phyloP scores from a whole-genome alignment of 164 flowering plant genomes.

The Santalum album region DNA sequence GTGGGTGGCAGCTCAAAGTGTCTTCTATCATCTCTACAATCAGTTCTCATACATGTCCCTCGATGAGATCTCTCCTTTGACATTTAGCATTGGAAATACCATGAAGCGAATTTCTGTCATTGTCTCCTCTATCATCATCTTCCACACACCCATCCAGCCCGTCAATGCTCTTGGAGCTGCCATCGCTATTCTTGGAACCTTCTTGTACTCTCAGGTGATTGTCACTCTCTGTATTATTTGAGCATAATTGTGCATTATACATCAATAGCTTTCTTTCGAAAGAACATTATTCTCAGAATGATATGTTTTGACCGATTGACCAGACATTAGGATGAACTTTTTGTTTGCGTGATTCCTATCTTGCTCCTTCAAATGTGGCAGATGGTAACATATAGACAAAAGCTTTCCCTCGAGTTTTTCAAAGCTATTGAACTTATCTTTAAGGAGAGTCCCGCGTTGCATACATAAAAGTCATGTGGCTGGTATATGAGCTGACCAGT shows the following conservation, averaged over 20 bases:
- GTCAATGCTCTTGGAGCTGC: constrained; percentile 29
- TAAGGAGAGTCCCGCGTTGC: too few species aligned
- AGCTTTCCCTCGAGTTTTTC: too few species aligned
- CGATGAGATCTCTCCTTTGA: constrained; percentile 27
- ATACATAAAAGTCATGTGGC: too few species aligned
- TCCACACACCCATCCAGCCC: constrained; percentile 26
- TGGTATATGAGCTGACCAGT: too few species aligned
- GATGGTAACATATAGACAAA: too few species aligned
- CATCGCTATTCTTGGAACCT: constrained; percentile 26
- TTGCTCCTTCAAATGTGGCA: too few species aligned
- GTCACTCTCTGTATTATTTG: neutral
- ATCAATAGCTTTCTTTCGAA: neutral
- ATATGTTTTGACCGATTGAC: too few species aligned
- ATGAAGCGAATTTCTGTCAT: constrained; percentile 31
- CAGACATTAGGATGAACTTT: too few species aligned
- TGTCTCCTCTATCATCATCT: constrained; percentile 28
- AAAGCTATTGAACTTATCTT: too few species aligned
- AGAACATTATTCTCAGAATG: too few species aligned
- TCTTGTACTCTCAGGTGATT: constrained; percentile 27
- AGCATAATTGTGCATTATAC: too few species aligned
- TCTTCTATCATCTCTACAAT: constrained; percentile 25
- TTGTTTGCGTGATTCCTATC: too few species aligned
- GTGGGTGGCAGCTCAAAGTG: constrained; percentile 28
- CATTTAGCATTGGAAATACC: constrained; percentile 28
- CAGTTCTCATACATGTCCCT: constrained; percentile 29